Base-by-base conservation (phyloP, 1,284 basidiomycete species). In the Volvariella volvacea region DNA sequence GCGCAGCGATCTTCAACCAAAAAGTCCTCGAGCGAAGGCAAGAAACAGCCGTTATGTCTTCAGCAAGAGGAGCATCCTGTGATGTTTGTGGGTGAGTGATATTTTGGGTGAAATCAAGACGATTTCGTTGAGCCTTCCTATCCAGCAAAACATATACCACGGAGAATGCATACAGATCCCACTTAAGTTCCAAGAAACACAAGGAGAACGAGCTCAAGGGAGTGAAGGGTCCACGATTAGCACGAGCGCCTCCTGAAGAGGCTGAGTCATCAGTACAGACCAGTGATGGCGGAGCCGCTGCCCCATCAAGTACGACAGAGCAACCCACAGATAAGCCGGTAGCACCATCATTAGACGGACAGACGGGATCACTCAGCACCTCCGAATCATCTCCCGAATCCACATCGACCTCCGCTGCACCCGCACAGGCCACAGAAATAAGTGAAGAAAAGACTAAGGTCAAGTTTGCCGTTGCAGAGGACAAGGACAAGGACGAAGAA, bases 161-260 rank as follows among this genome's bases (percentile, higher is more conserved):
- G 0, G 84, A 90, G 54, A 95, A 94, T 64, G 89, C 93, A 1
- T 94, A 88, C 63, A 71, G 79, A 19, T 88, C 92, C 3, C 96
- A 99, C 60, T 63, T 95, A 22, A 78, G 79, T 58, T 95, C 92
- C 1, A 94, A 86, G 61, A 94, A 88, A 62, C 95, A 99, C 68
- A 87, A 80, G 50, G 92, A 97, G 31, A 83, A 77, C 47, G 83
- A 88, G 55, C 52, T 78, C 10, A 84, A 80, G 57, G 67, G 34
- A 6, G 7, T 20, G 7, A 36, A 36, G 19, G 25, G 25, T 28
- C 25, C 25, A 12, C 6, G 25, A 28, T 12, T 28, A 28, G 25
- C 25, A 12, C 6, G 12, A 28, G 34, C 19, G 19, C 34, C n/a
- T 7, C 6, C 34, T 36, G 34, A 15, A 36, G 12, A 28, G 25